Conservation (phyloP, 306 rosid genomes). For the Quercus mongolica region DNA sequence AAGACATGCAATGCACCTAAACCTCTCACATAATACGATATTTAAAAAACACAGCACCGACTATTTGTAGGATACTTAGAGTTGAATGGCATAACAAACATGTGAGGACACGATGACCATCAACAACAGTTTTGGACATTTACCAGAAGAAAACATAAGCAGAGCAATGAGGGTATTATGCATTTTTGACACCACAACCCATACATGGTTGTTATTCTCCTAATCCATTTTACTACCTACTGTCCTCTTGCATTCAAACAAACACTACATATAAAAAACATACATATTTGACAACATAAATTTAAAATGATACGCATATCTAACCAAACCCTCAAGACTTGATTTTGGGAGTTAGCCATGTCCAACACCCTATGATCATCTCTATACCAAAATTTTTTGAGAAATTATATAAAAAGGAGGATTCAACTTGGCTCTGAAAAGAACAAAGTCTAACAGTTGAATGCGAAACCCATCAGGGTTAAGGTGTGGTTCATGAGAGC, state of each 20-base stretch:
- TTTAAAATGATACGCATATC: not conserved
- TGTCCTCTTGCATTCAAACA: not conserved
- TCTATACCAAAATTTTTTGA: not conserved
- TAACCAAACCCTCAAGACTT: not conserved
- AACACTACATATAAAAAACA: not conserved
- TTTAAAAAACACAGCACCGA: not conserved
- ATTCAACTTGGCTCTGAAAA: not conserved
- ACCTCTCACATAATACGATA: not conserved
- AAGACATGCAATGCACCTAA: not conserved
- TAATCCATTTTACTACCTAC: not conserved
- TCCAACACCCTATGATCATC: not conserved
- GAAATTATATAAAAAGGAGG: not conserved
- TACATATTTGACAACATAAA: not conserved
- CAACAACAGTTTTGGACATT: not conserved
- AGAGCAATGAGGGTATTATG: no score
- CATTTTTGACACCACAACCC: not conserved
- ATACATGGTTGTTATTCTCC: not conserved
- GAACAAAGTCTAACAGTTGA: not conserved
- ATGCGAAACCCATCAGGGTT: not conserved
- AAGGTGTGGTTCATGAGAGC: not conserved
- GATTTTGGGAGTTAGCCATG: not conserved
- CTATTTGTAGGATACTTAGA: not conserved
- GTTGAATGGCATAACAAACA: not conserved
- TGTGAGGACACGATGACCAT: not conserved
- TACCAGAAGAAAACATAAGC: not conserved